Base-by-base conservation (phyloP, 1,284 basidiomycete species). In the Ustilago vetiveriae region DNA sequence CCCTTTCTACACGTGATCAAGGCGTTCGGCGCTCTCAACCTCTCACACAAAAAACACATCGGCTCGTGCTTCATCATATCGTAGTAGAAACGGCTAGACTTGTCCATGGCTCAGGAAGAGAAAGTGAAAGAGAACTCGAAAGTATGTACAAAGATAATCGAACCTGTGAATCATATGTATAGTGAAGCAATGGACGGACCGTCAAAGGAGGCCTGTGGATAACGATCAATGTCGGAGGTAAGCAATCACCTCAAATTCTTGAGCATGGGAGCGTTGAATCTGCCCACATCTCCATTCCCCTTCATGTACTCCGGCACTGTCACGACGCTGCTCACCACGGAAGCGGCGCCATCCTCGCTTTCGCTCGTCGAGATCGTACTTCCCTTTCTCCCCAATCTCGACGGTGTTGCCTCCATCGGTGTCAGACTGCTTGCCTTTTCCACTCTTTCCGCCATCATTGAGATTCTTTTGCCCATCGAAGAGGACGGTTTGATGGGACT, bases 251-350 rank as follows among this genome's bases (percentile, higher is more conserved):
- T 19, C 19, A 37, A 21, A 9, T 35, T 35, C 16, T 62, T 39
- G 43, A 75, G 49, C 19, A 75, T 38, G 5, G 72, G 72, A 29
- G 72, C 72, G 48, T 75, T 66, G 37, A 75, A 75, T 32, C 54
- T 46, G 16, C 37, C 48, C 30, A 39, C 24, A 11, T 44, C 51
- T 9, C 39, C 48, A 2, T 26, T 37, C 4, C 30, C 26, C 62
- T 65, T 71, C 55, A 74, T 65, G 27, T 71, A 74, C 40, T 66
- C 62, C 3, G 68, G 72, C 38, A 64, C 58, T 5, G 54, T 40
- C 11, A 48, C 42, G 3, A 58, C 51, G 13, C 46, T 52, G 23
- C 56, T 58, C 4, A 64, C 54, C 41, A 58, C 43, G 22, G 49
- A 44, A 4, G 23, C 27, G 1, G 13, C 35, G 16, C 48, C 49